Base-by-base conservation (phyloP, 192 early-diverging fungal species). In the Phlyctochytrium bullatum region DNA sequence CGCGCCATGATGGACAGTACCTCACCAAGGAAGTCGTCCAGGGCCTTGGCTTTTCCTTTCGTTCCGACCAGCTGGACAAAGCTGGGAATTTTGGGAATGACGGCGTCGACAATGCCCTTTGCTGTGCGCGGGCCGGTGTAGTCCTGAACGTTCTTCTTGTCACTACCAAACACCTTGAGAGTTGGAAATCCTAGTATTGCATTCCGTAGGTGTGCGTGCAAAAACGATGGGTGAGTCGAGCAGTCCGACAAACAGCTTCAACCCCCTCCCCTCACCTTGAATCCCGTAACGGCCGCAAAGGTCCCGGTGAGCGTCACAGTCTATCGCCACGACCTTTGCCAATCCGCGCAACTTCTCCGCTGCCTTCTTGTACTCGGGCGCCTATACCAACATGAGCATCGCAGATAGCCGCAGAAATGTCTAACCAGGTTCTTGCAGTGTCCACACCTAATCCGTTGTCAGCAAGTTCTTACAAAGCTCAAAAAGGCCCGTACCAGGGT, bases 341-440 rank as follows among this genome's bases (percentile, higher is more conserved):
- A 95, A 75, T 23, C 93, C 93, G 34, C 88, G 85, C 28, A 95
- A 68, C 68, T 93, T 93, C 28, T 77, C 76, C 12, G 94, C 96
- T 0, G 90, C 96, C 36, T 91, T 91, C 65, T 93, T 90, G 80
- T 93, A 98, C 52, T 91, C 90, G 20, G 94, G 94, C 23, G 83
- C 89, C 65, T 94, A 53, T 10, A n/a, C n/a, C n/a, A n/a, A n/a
- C n/a, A n/a, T n/a, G n/a, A n/a, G n/a, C n/a, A n/a, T n/a, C n/a
- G n/a, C n/a, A n/a, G n/a, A n/a, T n/a, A n/a, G n/a, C 14, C 14
- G 34, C 73, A 33, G 54, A 27, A n/a, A n/a, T n/a, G n/a, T n/a
- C n/a, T n/a, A n/a, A 58, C 77, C 35, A 75, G 87, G 79, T 81
- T 87, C 81, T 95, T 86, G 75, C 96, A 98, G 77, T 96, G 91